phyloP scores from a whole-genome alignment of 768 basidiomycete genomes.

The Rickenella mellea region DNA sequence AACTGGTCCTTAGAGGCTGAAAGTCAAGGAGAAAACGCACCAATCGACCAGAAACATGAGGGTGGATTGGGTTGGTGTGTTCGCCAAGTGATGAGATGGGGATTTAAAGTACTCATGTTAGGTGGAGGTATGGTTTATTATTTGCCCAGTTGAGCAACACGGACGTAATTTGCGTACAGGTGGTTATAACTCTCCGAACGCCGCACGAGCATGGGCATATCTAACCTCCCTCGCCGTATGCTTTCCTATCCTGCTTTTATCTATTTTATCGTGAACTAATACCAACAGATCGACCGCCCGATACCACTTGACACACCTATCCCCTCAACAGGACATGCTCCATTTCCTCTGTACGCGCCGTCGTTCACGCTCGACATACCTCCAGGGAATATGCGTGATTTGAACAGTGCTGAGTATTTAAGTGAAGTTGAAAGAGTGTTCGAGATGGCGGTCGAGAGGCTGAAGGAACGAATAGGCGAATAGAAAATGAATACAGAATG shows the following conservation, averaged over 20 bases:
- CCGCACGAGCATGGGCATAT: constrained; percentile 80
- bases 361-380: constrained; percentile 76
- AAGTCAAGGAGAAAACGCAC: constrained; percentile 26
- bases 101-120: constrained; percentile 55
- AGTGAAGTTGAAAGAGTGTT: constrained; percentile 26
- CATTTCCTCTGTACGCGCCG: constrained; percentile 67
- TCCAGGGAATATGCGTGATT: constrained; percentile 62
- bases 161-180: constrained; percentile 33
- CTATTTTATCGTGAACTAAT: background rate
- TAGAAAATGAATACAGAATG: too few species aligned
- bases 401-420: constrained; percentile 56
- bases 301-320: constrained; percentile 54
- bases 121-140: constrained; percentile 51
- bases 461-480: too few species aligned
- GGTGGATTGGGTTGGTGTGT: constrained; percentile 70
- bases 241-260: background rate
- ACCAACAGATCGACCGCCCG: constrained; percentile 39
- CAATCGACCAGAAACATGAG: too few species aligned
- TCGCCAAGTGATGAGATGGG: constrained; percentile 40
- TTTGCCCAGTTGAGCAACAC: constrained; percentile 3
- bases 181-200: constrained; percentile 78
- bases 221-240: constrained; percentile 70
- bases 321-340: constrained; percentile 68
- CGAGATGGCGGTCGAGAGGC: background rate
- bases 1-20: constrained; percentile 50